Base-by-base conservation (phyloP, 83 land plant genomes). In the Isoetes engelmannii region DNA sequence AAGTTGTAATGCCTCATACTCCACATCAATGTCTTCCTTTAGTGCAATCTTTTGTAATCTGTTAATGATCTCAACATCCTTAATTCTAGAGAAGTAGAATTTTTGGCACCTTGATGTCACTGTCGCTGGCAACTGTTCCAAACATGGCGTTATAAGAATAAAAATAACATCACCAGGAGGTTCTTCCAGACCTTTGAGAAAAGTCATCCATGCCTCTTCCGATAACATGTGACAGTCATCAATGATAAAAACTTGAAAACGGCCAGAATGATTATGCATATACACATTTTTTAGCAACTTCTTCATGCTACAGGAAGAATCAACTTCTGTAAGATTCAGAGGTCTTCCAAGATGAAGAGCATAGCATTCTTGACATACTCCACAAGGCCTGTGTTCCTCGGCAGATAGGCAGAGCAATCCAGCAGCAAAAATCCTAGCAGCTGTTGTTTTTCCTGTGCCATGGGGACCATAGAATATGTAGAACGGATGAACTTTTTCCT, bases 391-490 rank as follows among this genome's bases (percentile, higher is more conserved):
- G 7, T 74, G 78, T 55, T 68, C 74, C 20, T 85, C 88, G 37
- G 45, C 10, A 62, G 94, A 84, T 47, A 64, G 80, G 59, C 94
- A 89, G 74, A 81, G 84, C 13, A 89, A 67, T 28, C 85, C 88
- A 56, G 84, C 74, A 17, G 91, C 88, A 84, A 89, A 87, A 18
- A 89, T 74, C 5, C 91, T 77, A 15, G 94, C 94, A 74, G 86
- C 83, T 0, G 88, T 84, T 7, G 88, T 89, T 66, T 87, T 89
- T 4, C 94, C 94, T 15, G 90, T 89, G 45, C 93, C 90, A 55
- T 80, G 90, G 67, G 93, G 91, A 60, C 94, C 94, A 75, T 89
- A 81, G 67, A 89, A 89, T 45, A 87, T 81, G 76, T 89, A 89
- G 7, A 89, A 54, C 61, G 77, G 71, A 13, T 85, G 84, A 48